Evolutionary conservation across 176 grass and related monocot species (phyloP).

Genomic region (barley (Hordeum vulgare)): MorexV3_pseudomolecules_assembly NC_058519.1:637104409-637104908

Average conservation of each 20-base stretch:
- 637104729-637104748: background rate
- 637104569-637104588: background rate
- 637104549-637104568: background rate
- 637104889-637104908: constrained; percentile 93
- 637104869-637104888: constrained; percentile 73
- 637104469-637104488: background rate
- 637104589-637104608: background rate
- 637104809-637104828: background rate
- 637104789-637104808: background rate
- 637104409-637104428: background rate
- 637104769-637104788: background rate
- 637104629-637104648: background rate
- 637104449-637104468: background rate
- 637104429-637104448: background rate
- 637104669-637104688: background rate
- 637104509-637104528: background rate
- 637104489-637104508: background rate
- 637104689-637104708: background rate
- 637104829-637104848: background rate
- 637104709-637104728: background rate
- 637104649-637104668: background rate
- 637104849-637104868: constrained; percentile 88
- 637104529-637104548: background rate
- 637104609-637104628: background rate
- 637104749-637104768: background rate